These are phyloP conservation scores for Xanthoceras sorbifolium DNA, from an alignment of 345 rosid genomes.

Conservation along the genomic window DNA sequence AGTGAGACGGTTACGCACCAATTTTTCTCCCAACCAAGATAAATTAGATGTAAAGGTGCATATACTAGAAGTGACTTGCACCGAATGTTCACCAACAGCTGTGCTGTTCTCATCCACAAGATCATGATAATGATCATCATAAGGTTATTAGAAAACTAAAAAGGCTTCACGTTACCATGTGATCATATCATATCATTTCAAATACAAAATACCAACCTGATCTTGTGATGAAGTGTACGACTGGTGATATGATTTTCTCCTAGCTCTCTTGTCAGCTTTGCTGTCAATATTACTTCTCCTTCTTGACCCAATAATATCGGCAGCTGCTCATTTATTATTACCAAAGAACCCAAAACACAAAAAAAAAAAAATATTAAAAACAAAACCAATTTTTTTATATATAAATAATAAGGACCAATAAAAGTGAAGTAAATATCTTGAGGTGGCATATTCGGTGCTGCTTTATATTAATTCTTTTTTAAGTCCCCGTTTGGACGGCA, in stretches of 20 bases:
- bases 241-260: conserved; percentile 28
- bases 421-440: no score
- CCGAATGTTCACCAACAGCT: no score
- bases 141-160: neutral
- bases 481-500: no score
- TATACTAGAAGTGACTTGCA: no score
- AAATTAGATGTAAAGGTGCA: no score
- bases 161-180: neutral
- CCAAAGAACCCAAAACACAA: neutral
- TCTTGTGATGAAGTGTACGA: conserved; percentile 33
- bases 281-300: conserved; percentile 12
- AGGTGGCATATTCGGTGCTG: no score
- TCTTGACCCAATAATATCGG: conserved; percentile 4
- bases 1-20: no score
- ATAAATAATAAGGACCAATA: no score
- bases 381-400: no score
- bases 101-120: neutral
- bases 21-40: no score
- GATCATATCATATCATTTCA: neutral
- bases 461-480: no score
- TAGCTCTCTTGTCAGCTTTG: conserved; percentile 29
- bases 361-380: neutral
- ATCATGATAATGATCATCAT: neutral
- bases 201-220: conserved; percentile 50
- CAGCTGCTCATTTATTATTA: neutral